Base-by-base conservation (phyloP, 164 flowering plant genomes). In the Tetrastigma voinierianum region DNA sequence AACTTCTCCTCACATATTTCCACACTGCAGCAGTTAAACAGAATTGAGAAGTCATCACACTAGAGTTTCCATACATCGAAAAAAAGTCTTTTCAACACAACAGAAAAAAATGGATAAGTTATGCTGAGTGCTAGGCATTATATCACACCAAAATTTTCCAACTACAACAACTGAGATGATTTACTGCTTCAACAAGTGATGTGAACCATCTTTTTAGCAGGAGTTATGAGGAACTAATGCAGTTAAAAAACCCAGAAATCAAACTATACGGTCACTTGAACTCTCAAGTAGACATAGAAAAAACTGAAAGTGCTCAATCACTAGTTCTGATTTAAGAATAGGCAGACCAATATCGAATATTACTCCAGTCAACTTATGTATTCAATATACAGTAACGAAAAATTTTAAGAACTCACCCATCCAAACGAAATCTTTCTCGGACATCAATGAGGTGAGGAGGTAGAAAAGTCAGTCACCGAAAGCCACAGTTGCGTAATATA, bases 361-460 rank as follows among this genome's bases (percentile, higher is more conserved):
- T 54, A 45, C 14, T 56, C 51, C 24, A 12, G 52, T 44, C 49
- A 4, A 51, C 19, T 12, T 49, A 20, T 25, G 32, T 15, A 20
- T 10, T 14, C 24, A 54, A 19, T 49, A 15, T 17, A 18, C 32
- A 55, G 8, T 2, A 12, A 40, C 12, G 13, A 14, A 44, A 25
- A 43, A 11, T n/a, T 45, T n/a, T 46, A 46, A 65, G 10, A 62
- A 77, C 93, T 82, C 71, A 95, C 99, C 99, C 97, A 77, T 96
- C 85, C 76, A 96, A 53, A 46, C 91, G 87, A 75, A 96, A 93
- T 78, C 99, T 87, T 80, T 96, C 99, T 52, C 98, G 83, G 46
- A 96, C 78, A 75, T 96, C 99, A 77, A 96, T 93, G 74, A 96
- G 90, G 77, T 90, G 99, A 67, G 99, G 99, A 74, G 98, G 98